Conservation (phyloP, 108 stramenopile species). For the Tribonema minus region DNA sequence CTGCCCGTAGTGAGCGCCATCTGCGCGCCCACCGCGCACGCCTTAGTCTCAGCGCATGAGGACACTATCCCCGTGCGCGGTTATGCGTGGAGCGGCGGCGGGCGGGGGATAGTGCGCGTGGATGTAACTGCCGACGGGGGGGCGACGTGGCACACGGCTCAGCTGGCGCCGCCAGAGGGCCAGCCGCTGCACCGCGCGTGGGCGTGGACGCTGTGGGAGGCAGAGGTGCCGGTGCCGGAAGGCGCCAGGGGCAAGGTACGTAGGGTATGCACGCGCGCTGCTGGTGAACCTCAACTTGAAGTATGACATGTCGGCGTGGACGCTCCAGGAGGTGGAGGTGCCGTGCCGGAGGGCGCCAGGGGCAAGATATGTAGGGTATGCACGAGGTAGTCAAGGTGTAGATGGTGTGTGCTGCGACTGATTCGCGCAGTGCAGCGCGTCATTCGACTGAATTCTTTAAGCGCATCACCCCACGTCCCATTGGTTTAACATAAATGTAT, state of each 20-base stretch:
- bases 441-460: too few relatives aligned
- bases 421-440: too few relatives aligned
- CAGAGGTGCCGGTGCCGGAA: constrained; percentile 45
- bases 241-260: not conserved
- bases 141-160: constrained; percentile 65
- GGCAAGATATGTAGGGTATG: too few relatives aligned
- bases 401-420: too few relatives aligned
- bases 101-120: constrained; percentile 69
- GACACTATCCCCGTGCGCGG: constrained; percentile 62
- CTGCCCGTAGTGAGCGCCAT: constrained; percentile 66
- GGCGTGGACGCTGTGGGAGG: constrained; percentile 63
- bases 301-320: too few relatives aligned
- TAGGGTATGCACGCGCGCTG: not conserved
- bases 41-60: constrained; percentile 29
- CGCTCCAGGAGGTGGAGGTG: too few relatives aligned
- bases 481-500: too few relatives aligned
- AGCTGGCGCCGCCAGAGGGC: constrained; percentile 16
- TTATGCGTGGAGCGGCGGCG: constrained; percentile 71
- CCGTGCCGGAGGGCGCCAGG: too few relatives aligned
- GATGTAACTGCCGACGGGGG: constrained; percentile 78
- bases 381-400: too few relatives aligned
- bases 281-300: too few relatives aligned
- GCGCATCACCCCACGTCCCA: too few relatives aligned
- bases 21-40: constrained; percentile 42
- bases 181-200: constrained; percentile 50